Conservation (phyloP, 306 rosid genomes). For the Dalbergia oliveri region DNA sequence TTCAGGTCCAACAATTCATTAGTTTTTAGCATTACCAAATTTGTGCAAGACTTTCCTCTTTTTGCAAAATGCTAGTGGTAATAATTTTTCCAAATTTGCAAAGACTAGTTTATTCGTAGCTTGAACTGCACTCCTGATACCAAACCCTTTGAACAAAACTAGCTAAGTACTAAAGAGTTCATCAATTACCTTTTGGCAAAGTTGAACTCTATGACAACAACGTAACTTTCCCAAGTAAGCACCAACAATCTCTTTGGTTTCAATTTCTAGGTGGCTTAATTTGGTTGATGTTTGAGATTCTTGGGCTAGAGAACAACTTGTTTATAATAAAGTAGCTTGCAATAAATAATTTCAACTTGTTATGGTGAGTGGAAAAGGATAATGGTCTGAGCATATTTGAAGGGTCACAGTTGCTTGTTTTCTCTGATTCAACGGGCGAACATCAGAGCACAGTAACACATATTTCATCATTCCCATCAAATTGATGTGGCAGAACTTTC, state of each 20-base stretch:
- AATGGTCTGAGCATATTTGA: no score
- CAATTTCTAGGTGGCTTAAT: background rate
- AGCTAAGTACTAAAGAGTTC: background rate
- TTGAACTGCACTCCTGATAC: constrained; percentile 18
- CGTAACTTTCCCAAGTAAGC: background rate
- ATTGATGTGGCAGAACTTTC: background rate
- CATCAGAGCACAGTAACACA: background rate
- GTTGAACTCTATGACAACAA: background rate
- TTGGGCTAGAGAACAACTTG: background rate
- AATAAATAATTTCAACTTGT: background rate
- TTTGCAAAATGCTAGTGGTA: background rate
- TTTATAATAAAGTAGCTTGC: background rate
- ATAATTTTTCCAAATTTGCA: background rate
- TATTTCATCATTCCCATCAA: background rate
- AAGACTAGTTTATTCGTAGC: constrained; percentile 20
- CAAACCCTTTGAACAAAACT: background rate
- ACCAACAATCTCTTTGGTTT: background rate
- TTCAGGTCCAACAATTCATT: background rate
- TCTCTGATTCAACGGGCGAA: background rate
- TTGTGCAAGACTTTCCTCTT: background rate
- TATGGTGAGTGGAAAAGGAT: no score
- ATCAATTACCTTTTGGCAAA: constrained; percentile 1
- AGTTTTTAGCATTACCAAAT: background rate
- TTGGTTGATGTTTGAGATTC: background rate
- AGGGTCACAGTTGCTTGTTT: background rate